phyloP scores from a whole-genome alignment of 192 early-diverging fungal species.

The Umbelopsis ramanniana region DNA sequence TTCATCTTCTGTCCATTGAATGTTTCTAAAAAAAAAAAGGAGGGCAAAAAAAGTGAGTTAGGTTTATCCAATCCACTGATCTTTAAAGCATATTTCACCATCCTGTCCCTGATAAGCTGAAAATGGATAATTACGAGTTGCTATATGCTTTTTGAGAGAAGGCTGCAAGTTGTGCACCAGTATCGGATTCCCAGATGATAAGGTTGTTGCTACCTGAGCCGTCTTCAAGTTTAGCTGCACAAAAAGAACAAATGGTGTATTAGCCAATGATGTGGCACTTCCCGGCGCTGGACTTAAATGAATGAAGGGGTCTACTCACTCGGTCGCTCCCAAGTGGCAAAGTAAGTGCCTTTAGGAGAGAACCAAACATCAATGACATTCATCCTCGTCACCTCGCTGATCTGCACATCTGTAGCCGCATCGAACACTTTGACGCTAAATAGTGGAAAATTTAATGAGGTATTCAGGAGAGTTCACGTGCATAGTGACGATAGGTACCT shows the following conservation, averaged over 20 bases:
- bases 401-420: slow-evolving; percentile 62
- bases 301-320: slow-evolving; percentile 62
- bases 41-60: too few species aligned
- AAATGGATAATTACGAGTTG: slow-evolving; percentile 54
- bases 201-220: slow-evolving; percentile 78
- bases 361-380: slow-evolving; percentile 87
- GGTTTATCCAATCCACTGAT: too few species aligned
- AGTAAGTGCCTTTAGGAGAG: slow-evolving; percentile 87
- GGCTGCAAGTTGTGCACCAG: slow-evolving; percentile 66
- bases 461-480: neutral
- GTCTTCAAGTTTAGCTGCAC: slow-evolving; percentile 70
- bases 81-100: too few species aligned
- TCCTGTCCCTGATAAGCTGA: too few species aligned
- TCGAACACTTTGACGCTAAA: slow-evolving; percentile 75
- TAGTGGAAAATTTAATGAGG: neutral
- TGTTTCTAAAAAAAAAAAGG: slow-evolving; percentile 66
- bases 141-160: slow-evolving; percentile 86
- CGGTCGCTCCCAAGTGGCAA: slow-evolving; percentile 90
- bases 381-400: slow-evolving; percentile 64
- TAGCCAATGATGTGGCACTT: neutral
- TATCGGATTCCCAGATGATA: slow-evolving; percentile 75
- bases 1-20: slow-evolving; percentile 96
- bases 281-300: neutral
- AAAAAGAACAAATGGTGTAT: neutral
- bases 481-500: slow-evolving; percentile 44